phyloP scores from a whole-genome alignment of 2,329 filamentous ascomycete species.

The Chaetomium sp. region DNA sequence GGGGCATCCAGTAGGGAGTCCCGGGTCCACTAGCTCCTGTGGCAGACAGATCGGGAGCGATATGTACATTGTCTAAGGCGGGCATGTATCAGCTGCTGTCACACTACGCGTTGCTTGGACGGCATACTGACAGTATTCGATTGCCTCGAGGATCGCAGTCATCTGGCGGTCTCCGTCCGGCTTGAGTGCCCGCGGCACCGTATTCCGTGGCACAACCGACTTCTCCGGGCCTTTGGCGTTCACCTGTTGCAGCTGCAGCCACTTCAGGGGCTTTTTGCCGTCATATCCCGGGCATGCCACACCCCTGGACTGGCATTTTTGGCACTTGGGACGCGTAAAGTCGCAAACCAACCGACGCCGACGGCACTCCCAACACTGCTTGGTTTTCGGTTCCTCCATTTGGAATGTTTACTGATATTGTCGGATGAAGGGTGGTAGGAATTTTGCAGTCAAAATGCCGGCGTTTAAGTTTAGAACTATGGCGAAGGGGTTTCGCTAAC shows the following conservation, averaged over 20 bases:
- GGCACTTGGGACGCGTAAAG: slow-evolving; percentile 5
- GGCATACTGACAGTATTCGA: slow-evolving; percentile 15
- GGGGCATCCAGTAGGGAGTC: slow-evolving; percentile 15
- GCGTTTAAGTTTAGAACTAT: neutral
- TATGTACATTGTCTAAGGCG: slow-evolving; percentile 10
- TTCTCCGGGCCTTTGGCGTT: slow-evolving; percentile 12
- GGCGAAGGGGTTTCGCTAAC: too few relatives aligned
- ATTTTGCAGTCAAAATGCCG: neutral
- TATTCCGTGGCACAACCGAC: neutral
- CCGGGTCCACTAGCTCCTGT: neutral
- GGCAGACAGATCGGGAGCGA: slow-evolving; percentile 11
- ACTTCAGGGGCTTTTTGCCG: slow-evolving; percentile 12
- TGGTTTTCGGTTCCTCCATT: neutral
- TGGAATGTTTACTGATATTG: neutral
- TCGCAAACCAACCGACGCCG: slow-evolving; percentile 17
- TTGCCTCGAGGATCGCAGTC: slow-evolving; percentile 5
- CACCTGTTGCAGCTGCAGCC: slow-evolving; percentile 13
- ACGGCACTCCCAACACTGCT: slow-evolving; percentile 18
- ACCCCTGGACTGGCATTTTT: slow-evolving; percentile 11
- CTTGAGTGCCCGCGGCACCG: slow-evolving; percentile 5
- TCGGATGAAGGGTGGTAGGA: neutral
- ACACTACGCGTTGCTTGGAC: neutral
- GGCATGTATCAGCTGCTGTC: neutral
- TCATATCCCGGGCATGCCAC: slow-evolving; percentile 11
- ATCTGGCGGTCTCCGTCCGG: slow-evolving; percentile 6